Evolutionary conservation across 768 basidiomycete species (phyloP), one percentile per base, ranked within the genome.

Genomic region (Trametopsis cervina): DNA sequence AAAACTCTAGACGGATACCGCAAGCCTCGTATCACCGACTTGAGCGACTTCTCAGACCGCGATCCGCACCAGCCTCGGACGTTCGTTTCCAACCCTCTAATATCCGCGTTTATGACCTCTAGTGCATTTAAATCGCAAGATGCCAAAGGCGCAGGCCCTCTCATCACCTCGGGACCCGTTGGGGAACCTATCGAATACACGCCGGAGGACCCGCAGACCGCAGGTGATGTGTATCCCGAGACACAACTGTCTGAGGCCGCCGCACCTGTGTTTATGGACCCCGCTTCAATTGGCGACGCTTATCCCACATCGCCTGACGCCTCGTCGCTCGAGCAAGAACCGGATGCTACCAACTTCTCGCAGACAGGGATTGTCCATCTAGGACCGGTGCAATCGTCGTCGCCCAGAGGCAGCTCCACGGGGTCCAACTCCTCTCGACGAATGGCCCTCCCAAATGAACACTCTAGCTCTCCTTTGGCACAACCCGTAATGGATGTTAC

Each of bases 301-400:
- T 23, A 41, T 9, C 52, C 52, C 3, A 47, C 45, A 10, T 15
- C 37, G 33, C 22, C 35, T 0, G 47, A 47, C 5, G 48, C 21
- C 15, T 21, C 41, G 4, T 18, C 44, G 15, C 24, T 23, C 23
- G 35, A 44, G 20, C 42, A 25, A 2, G n/a, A n/a, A n/a, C n/a
- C n/a, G n/a, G n/a, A n/a, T n/a, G n/a, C n/a, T n/a, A 47, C 50
- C 26, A 56, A 58, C 51, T 60, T 60, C 43, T 63, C 62, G 9
- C 56, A 60, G 35, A 47, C 53, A n/a, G 63, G 63, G 1, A 60
- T 60, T 43, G 61, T 64, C 11, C 61, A 60, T 46, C 58, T 64
- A 10, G 55, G 50, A 1, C 63, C 63, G 11, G 7, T 57, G 25
- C 53, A 57, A 4, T 53, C 56, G 1, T 50, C 50, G 2, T 22